These are phyloP conservation scores for Leccinum sublutescens DNA, from an alignment of 768 basidiomycete genomes.

Conservation along the genomic window DNA sequence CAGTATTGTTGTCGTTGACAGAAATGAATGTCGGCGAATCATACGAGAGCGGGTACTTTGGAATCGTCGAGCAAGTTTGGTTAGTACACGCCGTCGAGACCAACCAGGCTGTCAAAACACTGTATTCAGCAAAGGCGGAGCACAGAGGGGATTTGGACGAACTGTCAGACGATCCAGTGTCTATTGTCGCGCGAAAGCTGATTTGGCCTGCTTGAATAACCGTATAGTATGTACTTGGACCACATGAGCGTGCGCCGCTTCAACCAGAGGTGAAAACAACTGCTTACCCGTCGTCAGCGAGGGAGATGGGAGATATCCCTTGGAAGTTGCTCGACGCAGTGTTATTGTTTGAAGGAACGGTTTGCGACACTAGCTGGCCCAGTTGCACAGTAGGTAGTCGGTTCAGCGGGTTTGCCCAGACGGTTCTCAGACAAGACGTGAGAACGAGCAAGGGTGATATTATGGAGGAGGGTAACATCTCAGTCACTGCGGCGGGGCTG, in stretches of 20 bases:
- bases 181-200: constrained; percentile 66
- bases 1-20: constrained; percentile 60
- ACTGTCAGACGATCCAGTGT: constrained; percentile 59
- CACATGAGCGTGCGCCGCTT: constrained; percentile 6
- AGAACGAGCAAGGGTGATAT: constrained; percentile 6
- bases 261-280: constrained; percentile 31
- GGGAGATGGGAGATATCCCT: constrained; percentile 44
- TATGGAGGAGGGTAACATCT: constrained; percentile 18
- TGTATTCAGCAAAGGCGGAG: background rate
- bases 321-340: constrained; percentile 28
- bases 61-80: constrained; percentile 52
- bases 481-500: constrained; percentile 4
- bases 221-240: constrained; percentile 62
- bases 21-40: constrained; percentile 61
- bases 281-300: constrained; percentile 48
- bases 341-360: constrained; percentile 11
- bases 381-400: constrained; percentile 14
- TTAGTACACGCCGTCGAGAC: constrained; percentile 61
- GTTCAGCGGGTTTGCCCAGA: constrained; percentile 2
- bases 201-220: constrained; percentile 60
- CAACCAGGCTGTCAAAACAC: constrained; percentile 58
- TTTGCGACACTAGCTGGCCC: constrained; percentile 10
- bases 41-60: constrained; percentile 70
- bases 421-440: constrained; percentile 9
- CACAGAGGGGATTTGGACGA: constrained; percentile 5